These are phyloP conservation scores for Gomphus bonarii DNA, from an alignment of 1,284 basidiomycete species.

Conservation along the genomic window DNA sequence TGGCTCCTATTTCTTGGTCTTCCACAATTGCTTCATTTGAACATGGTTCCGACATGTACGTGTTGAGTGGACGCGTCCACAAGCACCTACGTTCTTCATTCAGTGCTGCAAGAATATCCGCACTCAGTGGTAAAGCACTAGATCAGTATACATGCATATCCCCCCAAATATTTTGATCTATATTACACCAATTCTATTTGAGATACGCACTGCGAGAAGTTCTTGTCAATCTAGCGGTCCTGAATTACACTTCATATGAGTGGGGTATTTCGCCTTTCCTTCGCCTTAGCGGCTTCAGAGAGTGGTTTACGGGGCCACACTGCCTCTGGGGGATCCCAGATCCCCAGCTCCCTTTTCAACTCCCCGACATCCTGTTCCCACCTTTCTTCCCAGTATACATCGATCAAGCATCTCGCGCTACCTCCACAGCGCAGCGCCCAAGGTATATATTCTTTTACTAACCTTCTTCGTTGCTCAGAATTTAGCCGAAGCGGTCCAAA, in stretches of 20 bases:
- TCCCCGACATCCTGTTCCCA: constrained; percentile 82
- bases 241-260: background rate
- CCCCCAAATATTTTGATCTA: too few species aligned
- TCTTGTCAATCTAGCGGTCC: background rate
- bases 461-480: constrained; percentile 39
- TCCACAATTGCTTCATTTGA: background rate
- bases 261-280: constrained; percentile 1
- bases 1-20: background rate
- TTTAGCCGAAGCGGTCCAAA: constrained; percentile 66
- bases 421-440: constrained; percentile 86
- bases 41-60: background rate
- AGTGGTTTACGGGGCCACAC: constrained; percentile 47
- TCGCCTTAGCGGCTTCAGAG: constrained; percentile 30
- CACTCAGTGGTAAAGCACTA: too few species aligned
- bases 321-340: constrained; percentile 67
- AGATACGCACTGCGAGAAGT: too few species aligned
- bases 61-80: background rate
- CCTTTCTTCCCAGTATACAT: constrained; percentile 92
- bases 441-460: constrained; percentile 75
- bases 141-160: too few species aligned
- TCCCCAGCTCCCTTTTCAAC: constrained; percentile 75
- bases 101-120: too few species aligned
- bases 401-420: constrained; percentile 67
- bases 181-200: too few species aligned
- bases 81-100: too few species aligned